These are phyloP conservation scores for Verticillium zaregamsianum DNA, from an alignment of 2,329 filamentous ascomycete genomes.

Conservation along the genomic window DNA sequence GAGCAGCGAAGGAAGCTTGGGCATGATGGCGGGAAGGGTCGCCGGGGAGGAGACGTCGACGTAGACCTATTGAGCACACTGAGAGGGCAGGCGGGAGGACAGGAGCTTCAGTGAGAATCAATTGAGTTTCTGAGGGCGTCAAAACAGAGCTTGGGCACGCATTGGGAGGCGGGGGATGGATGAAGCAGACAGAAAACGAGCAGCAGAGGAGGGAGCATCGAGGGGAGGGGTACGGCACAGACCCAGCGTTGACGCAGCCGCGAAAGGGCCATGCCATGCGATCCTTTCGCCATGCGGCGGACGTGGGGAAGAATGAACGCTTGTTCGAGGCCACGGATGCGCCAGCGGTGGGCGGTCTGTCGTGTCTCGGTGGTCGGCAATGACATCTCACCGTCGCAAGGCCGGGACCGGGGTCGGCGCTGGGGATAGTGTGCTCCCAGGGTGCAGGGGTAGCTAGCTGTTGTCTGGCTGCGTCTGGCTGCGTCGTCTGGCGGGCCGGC, in stretches of 20 bases:
- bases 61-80: not conserved
- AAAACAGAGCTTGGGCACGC: not conserved
- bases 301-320: not conserved
- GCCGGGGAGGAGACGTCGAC: not conserved
- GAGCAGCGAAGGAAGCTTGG: conserved; percentile 25
- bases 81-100: not conserved
- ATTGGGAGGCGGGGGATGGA: not conserved
- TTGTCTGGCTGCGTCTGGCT: not conserved
- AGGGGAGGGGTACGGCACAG: not conserved
- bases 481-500: not conserved
- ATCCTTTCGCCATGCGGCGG: not conserved
- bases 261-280: not conserved
- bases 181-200: not conserved
- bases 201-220: not conserved
- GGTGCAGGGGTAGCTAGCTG: not conserved
- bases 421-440: not conserved
- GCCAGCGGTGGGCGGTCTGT: not conserved
- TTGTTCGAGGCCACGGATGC: not conserved
- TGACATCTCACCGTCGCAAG: not conserved
- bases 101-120: conserved; percentile 2
- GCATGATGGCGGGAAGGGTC: conserved; percentile 6
- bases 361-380: not conserved
- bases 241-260: not conserved
- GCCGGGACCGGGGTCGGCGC: not conserved
- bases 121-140: conserved; percentile 9